Conservation (phyloP, 129 eudicot species). For the Pittosporum tobira region DNA sequence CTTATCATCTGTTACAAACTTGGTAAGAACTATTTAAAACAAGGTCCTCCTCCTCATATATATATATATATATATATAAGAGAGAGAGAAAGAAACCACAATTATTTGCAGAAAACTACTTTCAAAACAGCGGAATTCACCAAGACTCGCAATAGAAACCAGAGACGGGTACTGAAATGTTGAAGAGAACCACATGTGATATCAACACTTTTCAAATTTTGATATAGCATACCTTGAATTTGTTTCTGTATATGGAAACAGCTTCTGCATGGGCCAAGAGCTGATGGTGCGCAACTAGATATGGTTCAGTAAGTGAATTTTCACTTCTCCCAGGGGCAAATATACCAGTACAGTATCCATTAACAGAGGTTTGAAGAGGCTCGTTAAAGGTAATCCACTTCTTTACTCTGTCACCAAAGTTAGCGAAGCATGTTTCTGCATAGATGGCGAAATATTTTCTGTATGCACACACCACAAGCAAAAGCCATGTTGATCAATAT, state of each 20-base stretch:
- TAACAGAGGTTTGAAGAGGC: conserved; percentile 75
- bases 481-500: conserved; percentile 4
- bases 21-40: too few relatives aligned
- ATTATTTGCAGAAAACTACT: background rate
- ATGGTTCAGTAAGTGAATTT: conserved; percentile 43
- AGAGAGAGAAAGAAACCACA: too few relatives aligned
- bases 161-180: background rate
- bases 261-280: conserved; percentile 80
- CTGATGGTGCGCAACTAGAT: conserved; percentile 74
- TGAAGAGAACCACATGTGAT: background rate
- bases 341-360: conserved; percentile 59
- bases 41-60: too few relatives aligned
- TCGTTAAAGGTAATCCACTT: conserved; percentile 74
- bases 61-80: too few relatives aligned
- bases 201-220: background rate
- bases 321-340: conserved; percentile 73
- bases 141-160: background rate
- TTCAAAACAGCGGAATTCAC: background rate
- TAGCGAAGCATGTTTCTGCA: conserved; percentile 74
- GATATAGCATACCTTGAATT: conserved; percentile 39
- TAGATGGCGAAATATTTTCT: conserved; percentile 65
- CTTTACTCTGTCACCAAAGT: conserved; percentile 76
- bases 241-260: conserved; percentile 57
- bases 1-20: too few relatives aligned
- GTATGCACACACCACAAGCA: conserved; percentile 26